Evolutionary conservation across 2,329 filamentous ascomycete species (phyloP), one percentile per base, ranked within the genome.

Genomic region (Aspergillus eucalypticola): DNA sequence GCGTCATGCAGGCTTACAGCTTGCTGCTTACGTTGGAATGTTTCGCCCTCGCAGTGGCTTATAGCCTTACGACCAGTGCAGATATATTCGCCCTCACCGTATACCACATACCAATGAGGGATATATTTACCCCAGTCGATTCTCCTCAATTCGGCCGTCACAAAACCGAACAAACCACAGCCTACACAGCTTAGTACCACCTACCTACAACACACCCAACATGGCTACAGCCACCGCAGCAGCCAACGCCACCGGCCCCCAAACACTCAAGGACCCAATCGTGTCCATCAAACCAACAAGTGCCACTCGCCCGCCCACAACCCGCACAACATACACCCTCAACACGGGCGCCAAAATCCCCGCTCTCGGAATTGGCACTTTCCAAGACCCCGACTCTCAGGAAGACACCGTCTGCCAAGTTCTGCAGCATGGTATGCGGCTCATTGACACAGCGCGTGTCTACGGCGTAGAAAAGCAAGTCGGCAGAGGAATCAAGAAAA

Each of bases 281-380:
- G 3, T 23, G 15, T 23, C n/a, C 2, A 7, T 11, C 23, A 21
- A 46, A 25, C 21, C 42, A 13, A 32, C 29, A 35, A 35, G 11
- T 10, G 5, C 3, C 17, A 46, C 19, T 21, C 19, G 13, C 13
- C 23, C 44, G 7, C 44, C 25, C 23, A 25, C 23, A 15, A 49
- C 44, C 44, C 44, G 23, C 44, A 15, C 51, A 42, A 54, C 35
- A 21, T 58, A 58, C 38, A 85, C 81, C 67, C 81, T 88, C 64
- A 87, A 87, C 78, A 85, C 78, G 32, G 84, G 84, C 64, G 72
- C 78, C 59, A 76, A 82, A 57, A 87, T 88, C 56, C 85, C 85
- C 51, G 82, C 84, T 42, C 71, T 87, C 21, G 84, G 84, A 29
- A 79, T 86, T 27, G 85, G 84, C 84, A 77, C 50, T 76, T 68